phyloP scores from a whole-genome alignment of 2,329 filamentous ascomycete species.

The Colletotrichum sp. region DNA sequence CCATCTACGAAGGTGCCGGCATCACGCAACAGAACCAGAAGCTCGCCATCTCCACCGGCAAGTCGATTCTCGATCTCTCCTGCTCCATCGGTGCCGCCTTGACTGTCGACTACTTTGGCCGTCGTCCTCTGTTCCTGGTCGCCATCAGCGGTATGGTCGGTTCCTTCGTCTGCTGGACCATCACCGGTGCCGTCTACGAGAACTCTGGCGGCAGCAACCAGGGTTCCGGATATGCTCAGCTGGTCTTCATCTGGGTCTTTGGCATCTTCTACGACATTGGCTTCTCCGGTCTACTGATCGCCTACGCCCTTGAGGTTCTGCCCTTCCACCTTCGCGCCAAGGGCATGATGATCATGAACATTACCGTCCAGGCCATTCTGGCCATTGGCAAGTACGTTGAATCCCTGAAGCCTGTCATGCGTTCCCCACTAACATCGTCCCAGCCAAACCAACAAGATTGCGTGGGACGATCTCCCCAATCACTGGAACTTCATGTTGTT shows the following conservation, averaged over 20 bases:
- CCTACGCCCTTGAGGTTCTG: conserved; percentile 64
- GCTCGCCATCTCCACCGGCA: conserved; percentile 59
- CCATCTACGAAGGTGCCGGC: conserved; percentile 65
- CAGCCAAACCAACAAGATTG: conserved; percentile 67
- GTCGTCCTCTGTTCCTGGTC: conserved; percentile 58
- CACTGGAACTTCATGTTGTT: conserved; percentile 72
- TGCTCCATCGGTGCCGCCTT: conserved; percentile 60
- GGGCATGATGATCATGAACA: conserved; percentile 69
- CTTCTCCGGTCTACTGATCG: conserved; percentile 62
- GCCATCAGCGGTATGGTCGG: conserved; percentile 54
- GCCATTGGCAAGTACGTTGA: conserved; percentile 63
- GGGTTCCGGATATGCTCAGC: conserved; percentile 56
- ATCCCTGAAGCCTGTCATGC: not conserved
- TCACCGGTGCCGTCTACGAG: conserved; percentile 58
- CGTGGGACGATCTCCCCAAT: conserved; percentile 62
- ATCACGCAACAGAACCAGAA: conserved; percentile 63
- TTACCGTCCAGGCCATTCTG: conserved; percentile 65
- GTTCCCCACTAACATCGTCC: not conserved
- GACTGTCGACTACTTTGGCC: conserved; percentile 54
- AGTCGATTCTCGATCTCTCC: conserved; percentile 63
- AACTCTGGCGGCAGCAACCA: conserved; percentile 46
- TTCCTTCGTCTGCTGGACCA: conserved; percentile 55
- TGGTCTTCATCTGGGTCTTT: conserved; percentile 65
- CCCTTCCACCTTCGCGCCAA: conserved; percentile 64
- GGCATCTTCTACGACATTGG: conserved; percentile 65